phyloP scores from a whole-genome alignment of 805 yeast genomes.

The Jamesozyma jinghongensis region DNA sequence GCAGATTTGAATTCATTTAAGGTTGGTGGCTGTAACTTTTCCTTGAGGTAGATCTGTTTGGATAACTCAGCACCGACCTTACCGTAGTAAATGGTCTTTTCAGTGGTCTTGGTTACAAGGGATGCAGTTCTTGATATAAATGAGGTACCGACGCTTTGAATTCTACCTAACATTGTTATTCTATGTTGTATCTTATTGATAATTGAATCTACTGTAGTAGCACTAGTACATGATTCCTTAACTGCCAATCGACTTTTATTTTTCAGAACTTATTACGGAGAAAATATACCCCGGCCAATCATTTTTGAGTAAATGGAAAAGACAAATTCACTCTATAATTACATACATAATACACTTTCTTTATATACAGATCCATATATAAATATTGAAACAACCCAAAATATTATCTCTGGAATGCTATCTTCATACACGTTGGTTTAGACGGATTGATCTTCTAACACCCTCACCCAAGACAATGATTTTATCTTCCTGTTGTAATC shows the following conservation, averaged over 20 bases:
- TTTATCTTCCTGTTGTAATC: conserved; percentile 64
- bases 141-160: conserved; percentile 21
- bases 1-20: conserved; percentile 66
- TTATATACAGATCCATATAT: not conserved
- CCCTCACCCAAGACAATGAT: conserved; percentile 65
- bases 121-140: conserved; percentile 21
- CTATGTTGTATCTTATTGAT: not conserved
- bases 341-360: not conserved
- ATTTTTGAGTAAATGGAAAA: not conserved
- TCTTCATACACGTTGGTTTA: conserved; percentile 24
- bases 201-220: no score
- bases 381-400: not conserved
- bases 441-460: conserved; percentile 49
- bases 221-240: no score
- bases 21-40: conserved; percentile 89
- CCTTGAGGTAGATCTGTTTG: conserved; percentile 70
- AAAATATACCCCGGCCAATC: conserved; percentile 1
- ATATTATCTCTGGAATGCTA: not conserved
- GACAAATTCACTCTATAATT: not conserved
- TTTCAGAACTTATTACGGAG: no score
- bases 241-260: no score
- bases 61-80: conserved; percentile 45
- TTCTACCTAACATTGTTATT: conserved; percentile 21
- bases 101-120: conserved; percentile 43
- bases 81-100: conserved; percentile 59